Evolutionary conservation across 2,329 filamentous ascomycete species (phyloP), one percentile per base, ranked within the genome.

Genomic region (Trichoderma semiorbis): DNA sequence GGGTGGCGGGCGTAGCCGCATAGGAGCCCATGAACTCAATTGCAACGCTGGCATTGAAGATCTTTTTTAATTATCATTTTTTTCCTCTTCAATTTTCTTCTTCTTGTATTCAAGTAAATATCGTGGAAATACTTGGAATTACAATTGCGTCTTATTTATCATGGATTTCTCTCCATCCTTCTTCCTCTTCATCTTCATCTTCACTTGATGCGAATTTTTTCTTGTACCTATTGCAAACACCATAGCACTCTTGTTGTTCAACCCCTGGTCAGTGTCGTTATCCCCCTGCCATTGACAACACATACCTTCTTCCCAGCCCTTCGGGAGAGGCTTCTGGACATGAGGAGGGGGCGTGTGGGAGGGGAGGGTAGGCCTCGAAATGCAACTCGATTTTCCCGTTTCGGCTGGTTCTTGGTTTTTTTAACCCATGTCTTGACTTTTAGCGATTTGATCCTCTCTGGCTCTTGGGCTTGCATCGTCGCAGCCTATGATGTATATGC

Each of bases 281-380:
- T 58, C 64, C 55, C 64, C 64, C 55, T 47, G 28, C 70, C 28
- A 69, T 69, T 69, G 66, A 66, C 65, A 69, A 70, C 71, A 65
- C 66, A 58, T 60, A 70, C 66, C 63, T 58, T 32, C 55, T 65
- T 72, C 60, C 71, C 71, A 70, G 36, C 61, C 71, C 50, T 70
- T 70, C 71, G 71, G 71, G 66, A 72, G 67, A 71, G 69, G 60
- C 66, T 64, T 43, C 60, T 60, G 47, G 34, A 65, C 26, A 28
- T 16, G 66, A 69, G 57, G 66, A 64, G 69, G 66, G 66, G 66
- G 66, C 57, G 66, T 69, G 66, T 26, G 30, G 66, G 66, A 53
- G 55, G 36, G 32, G 36, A 47, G 34, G 28, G 39, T 43, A 47
- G 39, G n/a, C 36, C 21, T 61, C 26, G 28, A 58, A 32, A 58